Conservation (phyloP, 441 rosid species). For the Viola pubescens region DNA sequence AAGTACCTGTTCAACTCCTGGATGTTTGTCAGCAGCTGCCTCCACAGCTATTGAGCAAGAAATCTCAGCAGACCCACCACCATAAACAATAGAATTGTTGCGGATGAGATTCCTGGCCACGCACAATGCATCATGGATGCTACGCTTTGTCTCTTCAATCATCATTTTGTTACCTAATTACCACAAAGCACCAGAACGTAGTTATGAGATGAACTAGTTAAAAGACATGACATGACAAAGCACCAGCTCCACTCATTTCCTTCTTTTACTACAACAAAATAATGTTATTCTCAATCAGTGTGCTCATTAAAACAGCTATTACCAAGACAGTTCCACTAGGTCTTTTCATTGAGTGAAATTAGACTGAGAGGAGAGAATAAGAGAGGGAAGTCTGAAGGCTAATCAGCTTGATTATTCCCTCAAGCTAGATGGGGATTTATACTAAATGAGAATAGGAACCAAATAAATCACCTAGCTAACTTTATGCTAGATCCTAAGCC, state of each 20-base stretch:
- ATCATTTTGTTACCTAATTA: conserved; percentile 91
- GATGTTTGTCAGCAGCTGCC: conserved; percentile 76
- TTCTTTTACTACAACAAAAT: no score
- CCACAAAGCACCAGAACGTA: conserved; percentile 12
- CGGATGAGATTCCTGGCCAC: conserved; percentile 94
- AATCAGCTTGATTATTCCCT: no score
- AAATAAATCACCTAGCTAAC: no score
- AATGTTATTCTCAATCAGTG: no score
- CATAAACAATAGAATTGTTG: conserved; percentile 89
- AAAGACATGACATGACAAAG: background rate
- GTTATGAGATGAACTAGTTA: conserved; percentile 11
- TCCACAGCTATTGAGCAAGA: conserved; percentile 91
- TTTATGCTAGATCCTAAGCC: no score
- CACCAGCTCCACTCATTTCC: background rate
- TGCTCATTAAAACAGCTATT: no score
- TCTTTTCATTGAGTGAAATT: background rate
- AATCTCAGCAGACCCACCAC: conserved; percentile 96
- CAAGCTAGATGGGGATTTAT: no score
- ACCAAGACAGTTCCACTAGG: no score
- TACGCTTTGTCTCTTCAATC: conserved; percentile 96
- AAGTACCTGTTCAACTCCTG: conserved; percentile 90
- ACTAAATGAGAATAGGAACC: no score
- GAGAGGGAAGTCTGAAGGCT: no score
- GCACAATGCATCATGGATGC: conserved; percentile 91
- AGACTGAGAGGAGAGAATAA: no score